These are phyloP conservation scores for Suhomyces atakaporum DNA, from an alignment of 1,139 yeast genomes.

Conservation along the genomic window DNA sequence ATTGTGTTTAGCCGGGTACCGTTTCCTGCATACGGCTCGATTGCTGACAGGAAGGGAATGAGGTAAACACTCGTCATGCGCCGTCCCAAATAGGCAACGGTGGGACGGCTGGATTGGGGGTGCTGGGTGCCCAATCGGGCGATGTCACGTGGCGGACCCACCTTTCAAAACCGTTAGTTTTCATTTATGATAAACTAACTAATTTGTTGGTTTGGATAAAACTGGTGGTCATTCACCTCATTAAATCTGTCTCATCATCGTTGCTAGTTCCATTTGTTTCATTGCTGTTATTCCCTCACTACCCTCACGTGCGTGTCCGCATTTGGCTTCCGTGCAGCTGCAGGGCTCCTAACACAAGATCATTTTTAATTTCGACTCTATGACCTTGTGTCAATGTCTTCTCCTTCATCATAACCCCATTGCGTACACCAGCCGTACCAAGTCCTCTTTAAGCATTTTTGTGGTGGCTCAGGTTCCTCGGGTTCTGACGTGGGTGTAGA, in stretches of 20 bases:
- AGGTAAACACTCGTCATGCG: constrained; percentile 9
- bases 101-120: constrained; percentile 5
- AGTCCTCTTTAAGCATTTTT: constrained; percentile 43
- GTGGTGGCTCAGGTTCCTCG: constrained; percentile 21
- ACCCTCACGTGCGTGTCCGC: not conserved
- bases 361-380: not conserved
- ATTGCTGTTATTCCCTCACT: not conserved
- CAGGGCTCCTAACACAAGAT: constrained; percentile 1
- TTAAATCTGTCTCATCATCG: too few species aligned
- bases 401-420: constrained; percentile 35
- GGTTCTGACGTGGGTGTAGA: constrained; percentile 13
- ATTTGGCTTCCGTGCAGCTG: not conserved
- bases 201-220: too few species aligned
- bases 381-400: not conserved
- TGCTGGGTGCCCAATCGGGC: not conserved
- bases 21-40: constrained; percentile 1
- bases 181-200: too few species aligned
- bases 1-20: constrained; percentile 5
- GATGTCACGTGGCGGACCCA: too few species aligned
- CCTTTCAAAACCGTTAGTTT: too few species aligned
- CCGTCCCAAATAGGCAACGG: constrained; percentile 1
- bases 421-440: constrained; percentile 52
- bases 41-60: constrained; percentile 6
- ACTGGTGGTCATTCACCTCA: too few species aligned
- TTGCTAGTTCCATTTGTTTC: not conserved